Percentiles rank a stretch among this genome's conserved stretches.
Conservation (phyloP, 805 yeast genomes). For the Komagataella phaffii region DNA sequence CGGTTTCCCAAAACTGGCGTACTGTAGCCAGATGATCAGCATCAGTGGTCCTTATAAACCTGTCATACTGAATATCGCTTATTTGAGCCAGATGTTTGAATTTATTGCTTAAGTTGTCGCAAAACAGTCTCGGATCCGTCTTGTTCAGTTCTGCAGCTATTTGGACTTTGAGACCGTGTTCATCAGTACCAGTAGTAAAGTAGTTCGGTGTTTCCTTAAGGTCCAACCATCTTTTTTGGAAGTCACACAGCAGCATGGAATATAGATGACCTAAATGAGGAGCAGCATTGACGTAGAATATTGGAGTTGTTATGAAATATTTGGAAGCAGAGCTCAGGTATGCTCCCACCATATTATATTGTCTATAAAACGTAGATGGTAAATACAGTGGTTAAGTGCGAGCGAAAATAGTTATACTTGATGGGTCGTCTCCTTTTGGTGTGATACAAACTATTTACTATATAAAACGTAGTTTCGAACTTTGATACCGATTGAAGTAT, state of each 20-base stretch:
- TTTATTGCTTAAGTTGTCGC: constrained; percentile 51
- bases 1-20: constrained; percentile 50
- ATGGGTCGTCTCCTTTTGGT: not conserved
- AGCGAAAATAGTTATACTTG: not conserved
- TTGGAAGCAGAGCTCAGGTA: not conserved
- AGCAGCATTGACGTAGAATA: constrained; percentile 88
- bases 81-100: constrained; percentile 52
- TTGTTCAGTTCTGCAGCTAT: constrained; percentile 42
- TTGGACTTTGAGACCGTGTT: constrained; percentile 90
- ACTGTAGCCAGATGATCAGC: constrained; percentile 61
- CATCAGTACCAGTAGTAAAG: constrained; percentile 90
- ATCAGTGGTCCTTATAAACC: constrained; percentile 90
- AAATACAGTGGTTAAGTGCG: not conserved
- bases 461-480: not conserved
- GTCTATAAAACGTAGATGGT: not conserved
- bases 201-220: constrained; percentile 26
- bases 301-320: constrained; percentile 71
- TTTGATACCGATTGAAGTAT: not conserved
- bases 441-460: not conserved
- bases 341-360: not conserved
- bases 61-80: constrained; percentile 45
- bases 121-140: constrained; percentile 50
- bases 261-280: constrained; percentile 94
- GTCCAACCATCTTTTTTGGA: constrained; percentile 57
- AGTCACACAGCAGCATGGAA: constrained; percentile 77